Evolutionary conservation across 495 filamentous ascomycete species (phyloP), one percentile per base, ranked within the genome.

Genomic region (Penicillium turbatum): DNA sequence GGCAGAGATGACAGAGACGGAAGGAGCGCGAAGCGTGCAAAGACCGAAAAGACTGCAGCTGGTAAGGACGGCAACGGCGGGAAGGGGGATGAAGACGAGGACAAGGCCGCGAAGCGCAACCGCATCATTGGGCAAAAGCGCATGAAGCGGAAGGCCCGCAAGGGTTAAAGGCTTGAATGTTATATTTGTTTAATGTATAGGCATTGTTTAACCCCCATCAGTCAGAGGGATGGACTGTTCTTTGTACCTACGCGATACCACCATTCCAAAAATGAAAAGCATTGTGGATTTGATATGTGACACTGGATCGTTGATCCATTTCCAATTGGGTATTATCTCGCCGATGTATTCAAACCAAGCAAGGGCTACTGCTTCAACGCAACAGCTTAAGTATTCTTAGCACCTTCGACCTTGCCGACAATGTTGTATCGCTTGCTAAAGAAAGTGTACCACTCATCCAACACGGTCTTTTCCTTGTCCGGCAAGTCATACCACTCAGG

Each of bases 351-450:
- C 15, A 24, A 26, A 29, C 44, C 38, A 44, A 37, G 15, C 15
- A 21, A 31, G 8, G 16, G 24, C 31, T 41, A 38, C 43, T 19
- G 24, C 19, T 35, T 19, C 29, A 51, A 48, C 38, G 19, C 35
- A 38, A 51, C 16, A 10, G 4, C 26, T 59, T 54, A 70, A 35
- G 54, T 64, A 50, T 75, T 75, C 30, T 55, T 69, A 6, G 72
- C 72, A 46, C 66, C 69, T 57, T 85, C 69, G 8, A 95, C 87
- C 67, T 82, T 82, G 30, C 93, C 93, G 36, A 97, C 86, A 51
- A 97, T 82, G 62, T 92, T 96, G 67, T 98, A 98, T 36, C 93
- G 79, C 73, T 97, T 98, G 61, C 84, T 86, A 74, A 97, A 98
- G 74, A 95, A 98, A 3, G 86, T 95, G 48, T 82, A 85, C 93